Percentiles rank a stretch among this genome's conserved stretches.
Conservation (phyloP, 805 yeast species). For the Ogataea paradorogensis region DNA sequence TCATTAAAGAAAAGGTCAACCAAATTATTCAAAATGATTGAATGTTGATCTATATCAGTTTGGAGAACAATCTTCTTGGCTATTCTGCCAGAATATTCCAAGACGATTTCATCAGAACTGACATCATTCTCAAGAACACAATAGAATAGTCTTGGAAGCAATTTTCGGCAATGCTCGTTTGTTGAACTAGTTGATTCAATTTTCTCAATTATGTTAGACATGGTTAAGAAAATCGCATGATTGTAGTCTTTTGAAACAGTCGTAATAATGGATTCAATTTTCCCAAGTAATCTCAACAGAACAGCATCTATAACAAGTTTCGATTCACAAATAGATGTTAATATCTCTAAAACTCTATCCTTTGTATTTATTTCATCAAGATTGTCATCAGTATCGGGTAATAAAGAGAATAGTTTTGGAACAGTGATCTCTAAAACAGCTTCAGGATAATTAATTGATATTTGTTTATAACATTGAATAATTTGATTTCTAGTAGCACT, state of each 20-base stretch:
- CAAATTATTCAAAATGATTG: slow-evolving; percentile 39
- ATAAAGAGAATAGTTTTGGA: slow-evolving; percentile 47
- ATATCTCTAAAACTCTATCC: slow-evolving; percentile 35
- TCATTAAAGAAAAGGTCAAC: slow-evolving; percentile 36
- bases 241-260: slow-evolving; percentile 20
- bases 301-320: slow-evolving; percentile 43
- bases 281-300: slow-evolving; percentile 43
- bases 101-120: slow-evolving; percentile 23
- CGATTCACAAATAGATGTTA: slow-evolving; percentile 39
- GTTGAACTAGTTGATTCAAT: slow-evolving; percentile 14
- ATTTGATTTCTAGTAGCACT: slow-evolving; percentile 53
- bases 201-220: slow-evolving; percentile 22
- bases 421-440: slow-evolving; percentile 49
- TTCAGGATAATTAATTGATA: slow-evolving; percentile 39
- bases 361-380: slow-evolving; percentile 17
- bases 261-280: slow-evolving; percentile 24
- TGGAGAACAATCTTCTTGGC: slow-evolving; percentile 41
- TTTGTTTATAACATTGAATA: slow-evolving; percentile 49
- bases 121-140: slow-evolving; percentile 13
- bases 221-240: slow-evolving; percentile 24
- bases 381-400: slow-evolving; percentile 39
- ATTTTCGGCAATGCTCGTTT: slow-evolving; percentile 39
- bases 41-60: slow-evolving; percentile 43
- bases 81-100: slow-evolving; percentile 41
- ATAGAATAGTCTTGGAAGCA: slow-evolving; percentile 39